phyloP scores from a whole-genome alignment of 805 yeast species.

The Wickerhamiella slavikovae region DNA sequence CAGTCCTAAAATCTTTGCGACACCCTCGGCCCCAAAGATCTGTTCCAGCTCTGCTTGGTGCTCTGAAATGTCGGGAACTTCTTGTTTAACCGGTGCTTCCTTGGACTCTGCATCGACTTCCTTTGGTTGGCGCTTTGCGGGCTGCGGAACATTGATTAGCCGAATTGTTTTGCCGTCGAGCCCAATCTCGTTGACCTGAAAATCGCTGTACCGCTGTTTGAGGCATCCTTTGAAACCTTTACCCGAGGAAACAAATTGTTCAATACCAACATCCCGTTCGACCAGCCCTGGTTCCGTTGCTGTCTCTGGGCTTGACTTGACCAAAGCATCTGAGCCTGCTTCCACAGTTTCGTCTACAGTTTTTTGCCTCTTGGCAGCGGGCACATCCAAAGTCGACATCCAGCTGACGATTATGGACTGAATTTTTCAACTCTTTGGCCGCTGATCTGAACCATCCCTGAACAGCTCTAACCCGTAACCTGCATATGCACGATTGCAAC shows the following conservation, averaged over 20 bases:
- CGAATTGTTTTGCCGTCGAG: slow-evolving; percentile 49
- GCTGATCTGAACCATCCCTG: no score
- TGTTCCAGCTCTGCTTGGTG: slow-evolving; percentile 28
- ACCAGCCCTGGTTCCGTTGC: slow-evolving; percentile 25
- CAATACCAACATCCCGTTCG: slow-evolving; percentile 77
- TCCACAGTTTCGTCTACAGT: no score
- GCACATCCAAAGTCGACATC: no score
- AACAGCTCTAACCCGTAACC: no score
- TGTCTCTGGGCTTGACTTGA: no score
- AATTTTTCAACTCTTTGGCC: no score
- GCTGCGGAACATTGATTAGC: slow-evolving; percentile 52
- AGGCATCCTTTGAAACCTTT: slow-evolving; percentile 59
- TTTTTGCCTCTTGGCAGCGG: no score
- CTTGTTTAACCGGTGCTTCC: slow-evolving; percentile 1
- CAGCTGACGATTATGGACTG: no score
- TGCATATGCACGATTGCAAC: no score
- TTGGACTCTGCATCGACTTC: slow-evolving; percentile 8
- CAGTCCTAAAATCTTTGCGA: slow-evolving; percentile 33
- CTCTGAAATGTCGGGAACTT: slow-evolving; percentile 13
- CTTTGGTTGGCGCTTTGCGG: slow-evolving; percentile 24
- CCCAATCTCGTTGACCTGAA: slow-evolving; percentile 77
- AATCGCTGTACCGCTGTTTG: slow-evolving; percentile 83
- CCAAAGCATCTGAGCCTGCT: no score
- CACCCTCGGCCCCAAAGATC: slow-evolving; percentile 38
- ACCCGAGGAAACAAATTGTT: slow-evolving; percentile 36